Conservation (phyloP, 495 filamentous ascomycete genomes). For the Penicillium soppii region DNA sequence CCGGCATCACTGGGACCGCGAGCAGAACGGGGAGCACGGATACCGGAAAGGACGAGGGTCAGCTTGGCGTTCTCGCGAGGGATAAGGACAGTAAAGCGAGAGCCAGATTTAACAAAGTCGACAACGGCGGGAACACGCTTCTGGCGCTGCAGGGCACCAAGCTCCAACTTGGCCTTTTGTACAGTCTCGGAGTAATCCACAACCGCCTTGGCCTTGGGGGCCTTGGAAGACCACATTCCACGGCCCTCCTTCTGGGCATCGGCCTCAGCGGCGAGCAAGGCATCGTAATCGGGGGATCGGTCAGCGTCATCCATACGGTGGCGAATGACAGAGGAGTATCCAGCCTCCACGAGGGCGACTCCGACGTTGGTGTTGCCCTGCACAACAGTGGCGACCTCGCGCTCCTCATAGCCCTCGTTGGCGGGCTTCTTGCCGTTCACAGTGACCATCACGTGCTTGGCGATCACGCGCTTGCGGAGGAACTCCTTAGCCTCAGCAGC, state of each 20-base stretch:
- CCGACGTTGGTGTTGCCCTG: slow-evolving; percentile 84
- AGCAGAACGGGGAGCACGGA: slow-evolving; percentile 87
- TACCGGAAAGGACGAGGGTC: slow-evolving; percentile 91
- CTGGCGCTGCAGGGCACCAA: slow-evolving; percentile 81
- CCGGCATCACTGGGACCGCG: slow-evolving; percentile 75
- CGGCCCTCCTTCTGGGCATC: slow-evolving; percentile 79
- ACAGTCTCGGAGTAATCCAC: slow-evolving; percentile 87
- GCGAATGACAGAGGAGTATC: slow-evolving; percentile 88
- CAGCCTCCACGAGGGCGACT: slow-evolving; percentile 81
- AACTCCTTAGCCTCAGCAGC: slow-evolving; percentile 94
- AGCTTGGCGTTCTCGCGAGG: slow-evolving; percentile 93
- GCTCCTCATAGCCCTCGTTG: slow-evolving; percentile 86
- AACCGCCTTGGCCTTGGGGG: slow-evolving; percentile 74
- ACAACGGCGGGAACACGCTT: slow-evolving; percentile 92
- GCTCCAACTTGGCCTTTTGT: slow-evolving; percentile 92
- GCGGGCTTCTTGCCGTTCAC: slow-evolving; percentile 91
- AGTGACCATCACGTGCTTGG: slow-evolving; percentile 85
- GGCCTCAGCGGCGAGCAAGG: slow-evolving; percentile 85
- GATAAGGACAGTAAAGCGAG: slow-evolving; percentile 88
- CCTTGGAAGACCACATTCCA: slow-evolving; percentile 91
- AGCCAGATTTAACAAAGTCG: slow-evolving; percentile 95
- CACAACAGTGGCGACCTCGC: slow-evolving; percentile 87
- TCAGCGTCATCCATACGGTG: slow-evolving; percentile 92
- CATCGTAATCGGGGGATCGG: slow-evolving; percentile 89
- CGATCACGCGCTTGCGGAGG: slow-evolving; percentile 88